Base-by-base conservation (phyloP, 1,284 basidiomycete species). In the Trametes pubescens region DNA sequence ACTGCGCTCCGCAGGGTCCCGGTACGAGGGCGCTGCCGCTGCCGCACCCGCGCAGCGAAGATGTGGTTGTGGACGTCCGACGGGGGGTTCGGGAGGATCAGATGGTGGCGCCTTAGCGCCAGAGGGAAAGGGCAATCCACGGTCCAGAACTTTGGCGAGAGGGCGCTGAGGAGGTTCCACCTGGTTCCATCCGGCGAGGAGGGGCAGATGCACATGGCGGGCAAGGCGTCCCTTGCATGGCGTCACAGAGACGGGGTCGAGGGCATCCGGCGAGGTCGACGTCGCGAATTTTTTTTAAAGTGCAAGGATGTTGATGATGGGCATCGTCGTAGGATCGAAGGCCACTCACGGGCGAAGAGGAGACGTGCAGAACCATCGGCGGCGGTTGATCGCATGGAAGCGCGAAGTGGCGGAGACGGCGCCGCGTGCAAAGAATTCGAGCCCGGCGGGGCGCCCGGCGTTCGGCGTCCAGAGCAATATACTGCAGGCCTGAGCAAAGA, bases 301-400 rank as follows among this genome's bases (percentile, higher is more conserved):
- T 56, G 48, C 40, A 53, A 44, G 48, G n/a, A n/a, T n/a, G n/a
- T n/a, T n/a, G n/a, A 26, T 22, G 60, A 61, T 22, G 60, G 60
- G 38, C 44, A 47, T 48, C 18, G 29, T 22, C n/a, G 37, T 22
- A 49, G 37, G 29, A 56, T 56, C 60, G 60, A 61, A 61, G 60
- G 1, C 53, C 4, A 32, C 34, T 47, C 44, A 40, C 46, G 44
- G 24, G 29, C 26, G 9, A 24, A 32, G 21, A 26, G 48, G 18
- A 51, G 38, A n/a, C 53, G 38, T 24, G 34, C 21, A 13, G 47
- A n/a, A 43, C 32, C 58, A 38, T 53, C 46, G 48, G 60, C 60
- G 66, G 62, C 57, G 54, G 62, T 35, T 57, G 65, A 67, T 64
- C 65, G 65, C 62, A 64, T 38, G 60, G 66, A 67, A 67, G 62